A percentile compares a stretch with the other conserved stretches of the same genome.
Conservation (phyloP, 2,329 filamentous ascomycete genomes). For the Fusarium musae region DNA sequence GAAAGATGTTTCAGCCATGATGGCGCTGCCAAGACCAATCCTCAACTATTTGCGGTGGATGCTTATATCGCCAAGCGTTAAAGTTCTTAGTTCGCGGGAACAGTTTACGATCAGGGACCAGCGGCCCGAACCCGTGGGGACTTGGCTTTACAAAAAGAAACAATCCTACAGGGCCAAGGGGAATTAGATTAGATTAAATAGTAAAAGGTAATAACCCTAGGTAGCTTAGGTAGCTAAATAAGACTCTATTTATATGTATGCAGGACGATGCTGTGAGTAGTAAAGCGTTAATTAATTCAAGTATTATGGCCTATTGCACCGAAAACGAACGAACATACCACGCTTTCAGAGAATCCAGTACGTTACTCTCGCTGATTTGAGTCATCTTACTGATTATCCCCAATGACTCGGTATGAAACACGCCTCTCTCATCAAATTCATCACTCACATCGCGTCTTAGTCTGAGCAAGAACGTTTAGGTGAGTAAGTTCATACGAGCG, state of each 20-base stretch:
- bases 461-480: conserved; percentile 48
- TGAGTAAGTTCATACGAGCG: not conserved
- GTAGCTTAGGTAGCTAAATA: too few relatives aligned
- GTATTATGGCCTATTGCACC: conserved; percentile 50
- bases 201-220: too few relatives aligned
- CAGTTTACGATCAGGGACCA: not conserved
- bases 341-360: conserved; percentile 47
- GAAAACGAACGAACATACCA: conserved; percentile 55
- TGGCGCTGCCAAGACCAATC: not conserved
- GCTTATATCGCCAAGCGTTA: not conserved
- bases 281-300: conserved; percentile 49
- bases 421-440: not conserved
- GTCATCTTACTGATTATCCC: conserved; percentile 9
- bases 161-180: not conserved
- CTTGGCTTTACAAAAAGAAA: not conserved
- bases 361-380: not conserved
- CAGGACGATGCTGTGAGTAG: conserved; percentile 45
- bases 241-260: not conserved
- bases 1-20: conserved; percentile 14
- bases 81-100: not conserved
- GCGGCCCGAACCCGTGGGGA: not conserved
- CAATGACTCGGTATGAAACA: conserved; percentile 44
- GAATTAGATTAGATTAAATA: not conserved
- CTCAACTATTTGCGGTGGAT: fast-evolving
- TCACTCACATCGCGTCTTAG: conserved; percentile 33